Percentiles rank a stretch among this genome's conserved stretches.
Conservation (phyloP, 352 stramenopile species). For the Globisporangium radiosum region DNA sequence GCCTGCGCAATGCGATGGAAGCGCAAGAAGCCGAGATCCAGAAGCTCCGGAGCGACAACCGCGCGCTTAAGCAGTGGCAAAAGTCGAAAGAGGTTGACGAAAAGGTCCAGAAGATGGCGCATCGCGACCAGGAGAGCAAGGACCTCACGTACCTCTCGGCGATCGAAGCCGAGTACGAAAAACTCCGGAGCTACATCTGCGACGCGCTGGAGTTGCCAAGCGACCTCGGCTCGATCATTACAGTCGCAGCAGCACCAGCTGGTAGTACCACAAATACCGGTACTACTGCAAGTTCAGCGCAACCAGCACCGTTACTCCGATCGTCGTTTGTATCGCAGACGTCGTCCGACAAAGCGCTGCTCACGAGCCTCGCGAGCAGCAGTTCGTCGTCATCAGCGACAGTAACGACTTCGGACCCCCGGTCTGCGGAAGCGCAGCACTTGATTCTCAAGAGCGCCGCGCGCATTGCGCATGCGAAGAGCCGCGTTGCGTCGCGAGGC, state of each 20-base stretch:
- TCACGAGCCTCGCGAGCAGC: slow-evolving; percentile 3
- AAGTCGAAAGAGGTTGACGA: slow-evolving; percentile 85
- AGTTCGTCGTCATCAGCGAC: not conserved
- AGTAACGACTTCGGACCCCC: slow-evolving; percentile 27
- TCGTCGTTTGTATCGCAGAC: slow-evolving; percentile 9
- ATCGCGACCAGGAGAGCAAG: slow-evolving; percentile 82
- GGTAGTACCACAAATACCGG: not conserved
- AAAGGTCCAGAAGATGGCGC: slow-evolving; percentile 81
- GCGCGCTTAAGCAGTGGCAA: slow-evolving; percentile 77
- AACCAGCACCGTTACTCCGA: not conserved
- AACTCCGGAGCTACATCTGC: slow-evolving; percentile 73
- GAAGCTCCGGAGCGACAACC: slow-evolving; percentile 69
- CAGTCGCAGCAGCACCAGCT: slow-evolving; percentile 10
- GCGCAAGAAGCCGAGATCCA: slow-evolving; percentile 71
- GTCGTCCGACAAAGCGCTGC: slow-evolving; percentile 13
- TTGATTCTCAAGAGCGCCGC: slow-evolving; percentile 67
- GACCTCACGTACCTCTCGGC: slow-evolving; percentile 75
- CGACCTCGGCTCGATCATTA: slow-evolving; percentile 26
- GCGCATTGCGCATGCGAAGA: slow-evolving; percentile 55
- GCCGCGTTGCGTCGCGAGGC: slow-evolving; percentile 65
- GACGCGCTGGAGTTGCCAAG: slow-evolving; percentile 64
- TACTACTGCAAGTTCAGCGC: not conserved
- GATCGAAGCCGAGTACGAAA: slow-evolving; percentile 81
- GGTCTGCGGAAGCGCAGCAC: slow-evolving; percentile 51
- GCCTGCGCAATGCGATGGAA: slow-evolving; percentile 64